Percentiles rank a stretch among this genome's conserved stretches.
phyloP scores from a whole-genome alignment of 441 rosid genomes.

The Gossypium davidsonii region DNA sequence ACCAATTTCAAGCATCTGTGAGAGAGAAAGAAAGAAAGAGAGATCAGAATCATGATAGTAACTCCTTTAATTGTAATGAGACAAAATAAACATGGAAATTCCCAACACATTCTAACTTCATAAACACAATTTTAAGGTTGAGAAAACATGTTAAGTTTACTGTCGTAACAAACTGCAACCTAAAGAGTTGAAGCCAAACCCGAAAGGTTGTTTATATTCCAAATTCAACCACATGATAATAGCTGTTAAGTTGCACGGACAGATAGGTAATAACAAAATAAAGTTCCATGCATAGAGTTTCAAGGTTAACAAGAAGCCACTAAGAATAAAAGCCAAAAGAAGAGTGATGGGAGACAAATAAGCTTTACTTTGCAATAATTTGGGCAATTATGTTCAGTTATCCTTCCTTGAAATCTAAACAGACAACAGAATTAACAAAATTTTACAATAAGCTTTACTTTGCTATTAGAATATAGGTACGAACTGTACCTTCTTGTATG shows the following conservation, averaged over 20 bases:
- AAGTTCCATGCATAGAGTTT: background rate
- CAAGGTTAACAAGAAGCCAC: background rate
- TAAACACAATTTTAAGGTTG: background rate
- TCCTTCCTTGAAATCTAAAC: background rate
- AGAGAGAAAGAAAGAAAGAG: background rate
- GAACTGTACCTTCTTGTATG: slow-evolving; percentile 61
- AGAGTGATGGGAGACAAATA: background rate
- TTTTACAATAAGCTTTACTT: background rate
- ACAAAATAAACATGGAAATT: background rate
- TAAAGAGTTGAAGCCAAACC: background rate
- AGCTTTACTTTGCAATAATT: background rate
- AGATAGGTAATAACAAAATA: background rate
- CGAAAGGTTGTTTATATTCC: background rate
- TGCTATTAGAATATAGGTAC: background rate
- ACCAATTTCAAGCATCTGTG: slow-evolving; percentile 67
- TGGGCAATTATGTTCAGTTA: background rate
- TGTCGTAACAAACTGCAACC: background rate
- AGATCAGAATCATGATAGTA: background rate
- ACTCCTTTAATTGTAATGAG: background rate
- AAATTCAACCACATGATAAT: background rate
- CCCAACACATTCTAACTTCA: background rate
- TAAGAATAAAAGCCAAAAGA: background rate
- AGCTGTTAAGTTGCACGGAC: background rate
- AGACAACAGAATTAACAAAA: background rate
- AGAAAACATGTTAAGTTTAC: background rate